These are phyloP conservation scores for Maudiozyma humilis DNA, from an alignment of 1,139 yeast genomes.

Conservation along the genomic window DNA sequence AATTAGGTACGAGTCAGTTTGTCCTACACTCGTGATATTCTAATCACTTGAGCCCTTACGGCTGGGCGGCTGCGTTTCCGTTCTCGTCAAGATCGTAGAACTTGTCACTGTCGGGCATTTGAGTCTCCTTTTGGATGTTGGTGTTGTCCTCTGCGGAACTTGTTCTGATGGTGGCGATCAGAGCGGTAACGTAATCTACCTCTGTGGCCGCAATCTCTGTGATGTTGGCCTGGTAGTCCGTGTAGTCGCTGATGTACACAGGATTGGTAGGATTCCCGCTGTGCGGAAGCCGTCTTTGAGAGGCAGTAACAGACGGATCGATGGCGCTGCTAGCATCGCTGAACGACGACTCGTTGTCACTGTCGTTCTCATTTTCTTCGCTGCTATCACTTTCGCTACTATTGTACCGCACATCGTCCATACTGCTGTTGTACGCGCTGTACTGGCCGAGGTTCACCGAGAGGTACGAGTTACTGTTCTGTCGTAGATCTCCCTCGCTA, in stretches of 20 bases:
- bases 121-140: neutral
- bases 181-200: slow-evolving; percentile 6
- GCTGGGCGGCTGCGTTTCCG: too few relatives aligned
- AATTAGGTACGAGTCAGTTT: too few relatives aligned
- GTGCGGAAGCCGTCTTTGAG: neutral
- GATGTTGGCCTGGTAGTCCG: slow-evolving; percentile 7
- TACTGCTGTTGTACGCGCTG: neutral
- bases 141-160: neutral
- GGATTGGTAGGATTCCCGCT: slow-evolving; percentile 3
- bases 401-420: neutral
- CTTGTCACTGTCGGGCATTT: too few relatives aligned
- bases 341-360: neutral
- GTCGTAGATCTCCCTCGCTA: neutral
- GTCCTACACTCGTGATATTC: too few relatives aligned
- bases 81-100: too few relatives aligned
- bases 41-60: too few relatives aligned
- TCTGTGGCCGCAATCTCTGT: slow-evolving; percentile 3
- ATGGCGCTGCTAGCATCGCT: neutral
- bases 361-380: neutral
- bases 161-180: slow-evolving; percentile 9
- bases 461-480: neutral
- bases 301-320: neutral
- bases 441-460: slow-evolving; percentile 1
- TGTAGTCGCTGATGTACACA: slow-evolving; percentile 11
- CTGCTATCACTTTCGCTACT: neutral